phyloP scores from a whole-genome alignment of 75 land plant species.

The Selaginella moellendorffii region DNA sequence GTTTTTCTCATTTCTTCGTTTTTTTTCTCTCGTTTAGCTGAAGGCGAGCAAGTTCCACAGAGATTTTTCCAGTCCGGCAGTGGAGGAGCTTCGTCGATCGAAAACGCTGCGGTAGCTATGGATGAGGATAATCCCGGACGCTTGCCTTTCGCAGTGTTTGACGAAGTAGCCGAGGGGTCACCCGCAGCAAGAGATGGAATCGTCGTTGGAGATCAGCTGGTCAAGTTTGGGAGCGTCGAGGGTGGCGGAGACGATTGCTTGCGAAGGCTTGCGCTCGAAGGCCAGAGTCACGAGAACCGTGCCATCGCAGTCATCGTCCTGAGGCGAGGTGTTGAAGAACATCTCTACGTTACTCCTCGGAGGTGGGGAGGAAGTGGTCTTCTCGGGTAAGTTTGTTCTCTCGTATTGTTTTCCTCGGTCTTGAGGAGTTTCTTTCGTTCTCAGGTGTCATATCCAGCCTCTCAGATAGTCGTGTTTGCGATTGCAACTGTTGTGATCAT shows the following conservation, averaged over 20 bases:
- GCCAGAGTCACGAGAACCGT: conserved; percentile 41
- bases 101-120: conserved; percentile 24
- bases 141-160: conserved; percentile 74
- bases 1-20: background rate
- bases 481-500: no score
- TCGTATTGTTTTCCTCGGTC: no score
- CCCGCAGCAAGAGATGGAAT: conserved; percentile 82
- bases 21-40: conserved; percentile 3
- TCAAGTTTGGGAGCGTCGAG: conserved; percentile 81
- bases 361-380: conserved; percentile 78
- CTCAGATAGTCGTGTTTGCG: background rate
- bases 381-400: conserved; percentile 46
- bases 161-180: conserved; percentile 73
- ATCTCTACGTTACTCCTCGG: conserved; percentile 66
- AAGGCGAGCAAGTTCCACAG: conserved; percentile 14
- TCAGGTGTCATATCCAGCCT: background rate
- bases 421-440: no score
- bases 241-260: conserved; percentile 36
- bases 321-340: conserved; percentile 53
- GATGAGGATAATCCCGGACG: conserved; percentile 29
- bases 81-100: conserved; percentile 4
- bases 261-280: conserved; percentile 57
- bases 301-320: conserved; percentile 39
- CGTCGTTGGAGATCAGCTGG: conserved; percentile 66
- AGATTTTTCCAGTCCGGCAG: conserved; percentile 8